Conservation (phyloP, 257 asterid species). For the Plectranthus barbatus region DNA sequence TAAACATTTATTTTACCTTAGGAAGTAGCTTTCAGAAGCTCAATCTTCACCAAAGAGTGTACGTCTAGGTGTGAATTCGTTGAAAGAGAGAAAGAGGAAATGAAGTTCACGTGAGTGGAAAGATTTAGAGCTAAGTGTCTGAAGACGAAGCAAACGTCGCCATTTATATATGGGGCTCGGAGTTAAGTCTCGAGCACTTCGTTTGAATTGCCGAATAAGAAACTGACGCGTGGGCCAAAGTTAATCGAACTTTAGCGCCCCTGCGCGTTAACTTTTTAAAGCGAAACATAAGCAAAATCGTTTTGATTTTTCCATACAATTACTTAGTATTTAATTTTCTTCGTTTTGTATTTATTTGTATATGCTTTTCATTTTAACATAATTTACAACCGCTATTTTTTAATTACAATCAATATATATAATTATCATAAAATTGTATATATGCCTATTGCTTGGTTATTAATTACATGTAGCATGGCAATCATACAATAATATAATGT, state of each 20-base stretch:
- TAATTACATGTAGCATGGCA: not conserved
- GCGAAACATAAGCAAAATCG: not conserved
- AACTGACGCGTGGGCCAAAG: conserved; percentile 20
- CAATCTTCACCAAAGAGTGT: not conserved
- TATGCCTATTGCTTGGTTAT: not conserved
- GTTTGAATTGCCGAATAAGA: not conserved
- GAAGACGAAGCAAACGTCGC: not conserved
- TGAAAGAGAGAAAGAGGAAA: conserved; percentile 9
- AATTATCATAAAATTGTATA: too few species aligned
- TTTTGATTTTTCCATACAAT: not conserved
- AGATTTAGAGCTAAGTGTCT: not conserved
- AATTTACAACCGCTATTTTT: not conserved
- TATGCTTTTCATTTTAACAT: not conserved
- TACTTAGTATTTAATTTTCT: not conserved
- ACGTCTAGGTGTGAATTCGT: not conserved
- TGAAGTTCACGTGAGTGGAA: conserved; percentile 24
- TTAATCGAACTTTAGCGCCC: not conserved
- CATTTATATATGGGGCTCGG: conserved; percentile 19
- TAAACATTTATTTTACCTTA: conserved; percentile 6
- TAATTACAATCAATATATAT: too few species aligned
- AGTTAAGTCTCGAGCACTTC: conserved; percentile 23
- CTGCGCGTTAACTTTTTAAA: not conserved
- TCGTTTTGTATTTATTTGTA: too few species aligned
- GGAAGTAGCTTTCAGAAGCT: conserved; percentile 8
- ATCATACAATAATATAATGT: not conserved